Percentiles rank a stretch among this genome's conserved stretches.
phyloP scores from a whole-genome alignment of 169 alveolate genomes.

The Blepharisma undulans region DNA sequence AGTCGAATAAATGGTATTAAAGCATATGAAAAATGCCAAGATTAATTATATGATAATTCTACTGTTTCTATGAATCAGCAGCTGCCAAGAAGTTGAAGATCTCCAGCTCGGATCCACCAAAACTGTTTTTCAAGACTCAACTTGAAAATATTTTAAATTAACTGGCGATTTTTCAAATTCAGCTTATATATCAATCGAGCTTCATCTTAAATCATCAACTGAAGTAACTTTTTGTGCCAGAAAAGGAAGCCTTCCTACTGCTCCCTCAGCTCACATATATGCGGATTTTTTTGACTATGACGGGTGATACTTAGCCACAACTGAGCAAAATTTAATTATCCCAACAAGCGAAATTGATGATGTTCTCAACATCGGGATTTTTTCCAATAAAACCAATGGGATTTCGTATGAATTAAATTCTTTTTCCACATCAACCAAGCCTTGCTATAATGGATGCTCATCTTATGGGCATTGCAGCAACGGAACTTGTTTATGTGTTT shows the following conservation, averaged over 20 bases:
- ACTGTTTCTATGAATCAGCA: not conserved
- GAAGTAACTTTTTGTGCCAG: not conserved
- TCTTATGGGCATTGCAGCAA: not conserved
- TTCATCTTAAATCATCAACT: not conserved
- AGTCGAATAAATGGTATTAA: not conserved
- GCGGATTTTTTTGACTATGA: not conserved
- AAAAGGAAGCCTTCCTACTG: not conserved
- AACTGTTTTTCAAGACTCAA: not conserved
- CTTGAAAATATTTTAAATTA: not conserved
- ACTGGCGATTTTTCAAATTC: not conserved
- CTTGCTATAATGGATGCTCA: not conserved
- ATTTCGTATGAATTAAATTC: not conserved
- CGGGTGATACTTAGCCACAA: not conserved
- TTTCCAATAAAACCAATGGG: not conserved
- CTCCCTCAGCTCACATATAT: not conserved
- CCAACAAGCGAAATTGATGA: not conserved
- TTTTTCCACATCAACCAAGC: not conserved
- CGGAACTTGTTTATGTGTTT: not conserved
- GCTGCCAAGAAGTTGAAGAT: not conserved
- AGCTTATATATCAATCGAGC: not conserved
- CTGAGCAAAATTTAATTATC: not conserved
- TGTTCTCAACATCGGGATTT: not conserved
- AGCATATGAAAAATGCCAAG: not conserved
- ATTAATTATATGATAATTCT: not conserved
- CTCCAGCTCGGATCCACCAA: not conserved